Evolutionary conservation across 768 basidiomycete genomes (phyloP), one percentile per base, ranked within the genome.

Genomic region (Udeniomyces megalosporus): DNA sequence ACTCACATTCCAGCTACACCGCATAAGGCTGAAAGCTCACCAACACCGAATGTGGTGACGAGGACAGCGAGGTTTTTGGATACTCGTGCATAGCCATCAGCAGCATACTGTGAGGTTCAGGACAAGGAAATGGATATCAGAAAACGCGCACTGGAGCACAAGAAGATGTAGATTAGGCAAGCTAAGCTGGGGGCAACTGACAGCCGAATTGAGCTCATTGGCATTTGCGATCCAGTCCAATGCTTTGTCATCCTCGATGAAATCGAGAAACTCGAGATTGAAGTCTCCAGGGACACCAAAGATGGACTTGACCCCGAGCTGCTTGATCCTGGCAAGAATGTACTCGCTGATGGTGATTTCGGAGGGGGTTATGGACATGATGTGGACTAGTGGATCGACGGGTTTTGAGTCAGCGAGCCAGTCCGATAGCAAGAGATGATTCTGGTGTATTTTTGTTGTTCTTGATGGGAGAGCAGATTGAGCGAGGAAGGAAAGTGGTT

Each of bases 61-160:
- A 90, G 73, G 7, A 82, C 86, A 51, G 85, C 86, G 50, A 88
- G 74, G 2, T 24, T 31, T n/a, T 31, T 48, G 54, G 49, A 91
- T 58, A 90, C 82, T 60, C 92, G 80, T 22, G 91, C 87, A 72
- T 93, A 93, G 11, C 91, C 91, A 69, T 92, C 90, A 0, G 88
- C 88, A 20, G 91, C 91, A 72, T 95, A 95, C n/a, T n/a, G n/a
- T n/a, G n/a, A n/a, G n/a, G n/a, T n/a, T n/a, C n/a, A n/a, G n/a
- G n/a, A n/a, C n/a, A n/a, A n/a, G n/a, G n/a, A n/a, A n/a, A n/a
- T n/a, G n/a, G n/a, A n/a, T n/a, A n/a, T n/a, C n/a, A n/a, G n/a
- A n/a, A n/a, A n/a, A n/a, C n/a, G n/a, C n/a, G n/a, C n/a, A n/a
- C n/a, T n/a, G n/a, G n/a, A n/a, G n/a, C n/a, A 8, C 10, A 42